A percentile compares a stretch with the other conserved stretches of the same genome.
These are phyloP conservation scores for Amauroascus niger DNA, from an alignment of 2,329 filamentous ascomycete genomes.

Conservation along the genomic window DNA sequence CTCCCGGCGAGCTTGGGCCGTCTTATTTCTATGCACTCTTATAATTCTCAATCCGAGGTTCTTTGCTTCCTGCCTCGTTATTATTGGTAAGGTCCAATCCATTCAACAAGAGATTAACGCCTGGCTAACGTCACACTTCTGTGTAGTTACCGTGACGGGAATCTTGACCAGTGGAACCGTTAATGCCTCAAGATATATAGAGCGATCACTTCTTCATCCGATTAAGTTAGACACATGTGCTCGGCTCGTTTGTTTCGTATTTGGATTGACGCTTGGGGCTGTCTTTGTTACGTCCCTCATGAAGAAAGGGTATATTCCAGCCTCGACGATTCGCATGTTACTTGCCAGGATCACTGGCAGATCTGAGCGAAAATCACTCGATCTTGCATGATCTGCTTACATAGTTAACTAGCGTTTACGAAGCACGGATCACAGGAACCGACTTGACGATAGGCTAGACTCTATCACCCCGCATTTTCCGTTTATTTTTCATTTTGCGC, in stretches of 20 bases:
- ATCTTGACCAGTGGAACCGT: neutral
- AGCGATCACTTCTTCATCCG: neutral
- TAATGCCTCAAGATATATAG: neutral
- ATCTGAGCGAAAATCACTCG: neutral
- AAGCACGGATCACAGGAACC: no score
- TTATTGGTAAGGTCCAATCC: conserved; percentile 2
- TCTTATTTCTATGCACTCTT: conserved; percentile 10
- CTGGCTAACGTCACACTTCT: neutral
- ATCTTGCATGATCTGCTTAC: conserved; percentile 6
- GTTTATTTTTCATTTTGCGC: neutral
- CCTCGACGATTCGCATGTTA: neutral
- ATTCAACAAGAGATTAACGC: neutral
- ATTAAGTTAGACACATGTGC: neutral
- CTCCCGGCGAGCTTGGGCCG: conserved; percentile 11
- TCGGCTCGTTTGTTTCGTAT: neutral
- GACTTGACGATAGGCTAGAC: neutral
- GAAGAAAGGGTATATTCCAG: neutral
- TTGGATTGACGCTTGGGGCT: conserved; percentile 3
- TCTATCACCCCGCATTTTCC: no score
- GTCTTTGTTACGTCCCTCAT: neutral
- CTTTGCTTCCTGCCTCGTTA: neutral
- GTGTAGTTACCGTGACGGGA: neutral
- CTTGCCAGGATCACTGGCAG: neutral
- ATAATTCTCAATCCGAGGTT: conserved; percentile 4
- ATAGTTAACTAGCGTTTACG: neutral